Conservation (phyloP, 2,329 filamentous ascomycete genomes). For the Aspergillus ochraceus region DNA sequence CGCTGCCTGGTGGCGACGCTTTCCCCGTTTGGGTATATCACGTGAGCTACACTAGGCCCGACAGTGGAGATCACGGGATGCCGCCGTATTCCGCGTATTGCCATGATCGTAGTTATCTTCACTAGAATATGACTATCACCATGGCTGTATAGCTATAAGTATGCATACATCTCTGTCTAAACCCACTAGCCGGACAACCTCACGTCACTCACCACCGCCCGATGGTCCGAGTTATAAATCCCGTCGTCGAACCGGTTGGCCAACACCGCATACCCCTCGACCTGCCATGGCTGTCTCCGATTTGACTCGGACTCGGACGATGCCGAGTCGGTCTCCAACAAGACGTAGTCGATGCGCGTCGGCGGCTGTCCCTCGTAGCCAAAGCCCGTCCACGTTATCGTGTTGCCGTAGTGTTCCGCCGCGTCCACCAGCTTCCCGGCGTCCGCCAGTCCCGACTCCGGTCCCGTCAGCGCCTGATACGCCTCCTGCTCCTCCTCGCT, state of each 20-base stretch:
- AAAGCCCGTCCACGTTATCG: slow-evolving; percentile 58
- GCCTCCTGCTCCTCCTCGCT: slow-evolving; percentile 53
- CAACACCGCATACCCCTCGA: slow-evolving; percentile 53
- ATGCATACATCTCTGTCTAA: not conserved
- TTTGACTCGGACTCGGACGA: slow-evolving; percentile 3
- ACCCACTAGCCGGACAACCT: slow-evolving; percentile 14
- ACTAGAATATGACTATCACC: not conserved
- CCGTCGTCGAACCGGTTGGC: slow-evolving; percentile 57
- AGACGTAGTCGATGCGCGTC: slow-evolving; percentile 55
- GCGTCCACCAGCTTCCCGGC: slow-evolving; percentile 36
- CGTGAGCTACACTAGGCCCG: slow-evolving; percentile 8
- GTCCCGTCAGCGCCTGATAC: slow-evolving; percentile 49
- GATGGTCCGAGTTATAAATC: slow-evolving; percentile 57
- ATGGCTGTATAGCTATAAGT: not conserved
- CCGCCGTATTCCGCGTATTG: not conserved
- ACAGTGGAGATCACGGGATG: not conserved
- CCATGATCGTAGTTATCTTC: not conserved
- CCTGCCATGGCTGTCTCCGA: slow-evolving; percentile 36
- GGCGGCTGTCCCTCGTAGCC: slow-evolving; percentile 38
- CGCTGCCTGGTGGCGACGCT: slow-evolving; percentile 4
- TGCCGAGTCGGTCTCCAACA: slow-evolving; percentile 38
- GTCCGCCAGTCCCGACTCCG: slow-evolving; percentile 38
- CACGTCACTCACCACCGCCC: slow-evolving; percentile 56
- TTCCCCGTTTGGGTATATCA: slow-evolving; percentile 6
- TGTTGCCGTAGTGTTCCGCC: slow-evolving; percentile 50